Evolutionary conservation across 305 asterid species (phyloP), one percentile per base, ranked within the genome.

Genomic region (Vinca major): DNA sequence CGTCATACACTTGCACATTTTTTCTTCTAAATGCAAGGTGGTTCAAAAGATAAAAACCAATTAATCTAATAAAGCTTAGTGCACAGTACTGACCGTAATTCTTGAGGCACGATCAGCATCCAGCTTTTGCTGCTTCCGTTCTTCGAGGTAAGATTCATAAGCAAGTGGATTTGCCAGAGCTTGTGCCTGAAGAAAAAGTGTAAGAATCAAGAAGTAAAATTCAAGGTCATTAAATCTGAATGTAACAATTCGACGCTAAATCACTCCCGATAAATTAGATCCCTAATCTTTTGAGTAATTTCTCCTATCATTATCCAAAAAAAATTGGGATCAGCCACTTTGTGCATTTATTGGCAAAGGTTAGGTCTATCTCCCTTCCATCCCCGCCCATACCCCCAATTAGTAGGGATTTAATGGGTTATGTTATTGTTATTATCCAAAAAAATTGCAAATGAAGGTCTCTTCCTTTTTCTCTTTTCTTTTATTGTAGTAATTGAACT

Each of bases 111-210:
- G 90, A 50, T 79, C 84, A 26, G 79, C 81, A 66, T 82, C 83
- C 66, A 71, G 4, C 74, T 92, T 92, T 71, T 88, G 91, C 84
- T 87, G 86, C 81, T 86, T 86, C 71, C 85, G 78, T 76, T 52
- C 80, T 80, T 92, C 96, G 57, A 85, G 70, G 64, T 90, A 92
- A 66, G 86, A 50, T 50, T 86, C 97, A 68, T 87, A 90, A 58
- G 84, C 91, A 78, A 90, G 84, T 50, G 98, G 97, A 71, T 90
- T 83, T 5, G 89, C 91, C 78, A 80, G 70, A 73, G 87, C 80
- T 74, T 80, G 83, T 71, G 97, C 97, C 98, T 92, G 89, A 75
- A 71, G n/a, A 40, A 67, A 67, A 74, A 73, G 4, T 51, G 51
- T 2, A 45, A 33, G 16, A 48, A 55, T 39, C 45, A 69, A 52